Evolutionary conservation across 2,329 filamentous ascomycete species (phyloP).

Genomic region (Aureobasidium lini): DNA sequence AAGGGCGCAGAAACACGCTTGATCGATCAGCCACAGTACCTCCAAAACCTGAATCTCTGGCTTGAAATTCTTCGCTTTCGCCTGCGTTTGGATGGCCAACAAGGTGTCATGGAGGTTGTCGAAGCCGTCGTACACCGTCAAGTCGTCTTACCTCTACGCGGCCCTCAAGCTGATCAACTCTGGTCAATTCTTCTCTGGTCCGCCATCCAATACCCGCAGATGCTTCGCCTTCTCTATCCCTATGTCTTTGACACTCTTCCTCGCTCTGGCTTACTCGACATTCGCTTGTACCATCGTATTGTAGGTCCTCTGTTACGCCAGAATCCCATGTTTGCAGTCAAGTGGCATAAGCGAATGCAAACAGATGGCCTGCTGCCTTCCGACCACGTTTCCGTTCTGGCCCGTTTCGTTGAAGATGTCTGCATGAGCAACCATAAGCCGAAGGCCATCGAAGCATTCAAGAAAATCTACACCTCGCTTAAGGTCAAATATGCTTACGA

Average conservation of each 20-base stretch:
- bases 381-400: slow-evolving; percentile 19
- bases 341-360: slow-evolving; percentile 29
- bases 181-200: slow-evolving; percentile 41
- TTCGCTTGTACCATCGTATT: slow-evolving; percentile 37
- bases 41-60: slow-evolving; percentile 32
- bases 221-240: slow-evolving; percentile 31
- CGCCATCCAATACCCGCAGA: slow-evolving; percentile 24
- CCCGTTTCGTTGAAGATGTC: slow-evolving; percentile 16
- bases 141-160: slow-evolving; percentile 34
- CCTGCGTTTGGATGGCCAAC: slow-evolving; percentile 33
- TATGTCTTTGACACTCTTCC: slow-evolving; percentile 37
- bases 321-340: slow-evolving; percentile 20
- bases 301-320: slow-evolving; percentile 34
- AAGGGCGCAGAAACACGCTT: slow-evolving; percentile 19
- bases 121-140: slow-evolving; percentile 29
- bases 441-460: slow-evolving; percentile 19
- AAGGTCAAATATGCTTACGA: slow-evolving; percentile 36
- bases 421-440: slow-evolving; percentile 8
- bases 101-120: slow-evolving; percentile 40
- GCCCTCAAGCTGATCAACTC: slow-evolving; percentile 33
- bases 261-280: slow-evolving; percentile 29
- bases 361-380: slow-evolving; percentile 29
- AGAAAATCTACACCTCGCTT: slow-evolving; percentile 32
- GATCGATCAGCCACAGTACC: slow-evolving; percentile 25
- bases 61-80: slow-evolving; percentile 33